Conservation (phyloP, 1,139 yeast species). For the Pichia sp. region DNA sequence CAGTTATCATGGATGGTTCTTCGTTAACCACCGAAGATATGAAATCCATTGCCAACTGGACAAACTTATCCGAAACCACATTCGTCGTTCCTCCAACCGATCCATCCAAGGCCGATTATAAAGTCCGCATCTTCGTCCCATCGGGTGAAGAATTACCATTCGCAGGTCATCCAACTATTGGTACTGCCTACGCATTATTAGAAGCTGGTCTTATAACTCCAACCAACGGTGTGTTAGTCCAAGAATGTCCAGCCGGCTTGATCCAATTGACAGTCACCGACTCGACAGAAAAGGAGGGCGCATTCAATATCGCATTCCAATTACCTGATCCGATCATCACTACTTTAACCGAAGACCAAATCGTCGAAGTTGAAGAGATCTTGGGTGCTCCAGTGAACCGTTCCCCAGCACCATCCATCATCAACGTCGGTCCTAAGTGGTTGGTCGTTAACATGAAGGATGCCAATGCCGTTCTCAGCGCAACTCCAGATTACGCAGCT, state of each 20-base stretch:
- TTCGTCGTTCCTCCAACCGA: conserved; percentile 42
- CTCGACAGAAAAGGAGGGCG: too few relatives aligned
- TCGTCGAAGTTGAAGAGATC: conserved; percentile 6
- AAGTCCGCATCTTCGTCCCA: conserved; percentile 48
- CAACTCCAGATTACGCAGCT: conserved; percentile 34
- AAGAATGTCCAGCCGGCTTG: conserved; percentile 46
- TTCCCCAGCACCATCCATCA: conserved; percentile 12
- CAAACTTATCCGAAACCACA: conserved; percentile 56
- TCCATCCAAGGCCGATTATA: conserved; percentile 39
- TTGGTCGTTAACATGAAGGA: conserved; percentile 34
- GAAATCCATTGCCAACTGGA: conserved; percentile 52
- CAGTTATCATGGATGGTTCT: conserved; percentile 30
- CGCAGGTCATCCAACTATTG: conserved; percentile 63
- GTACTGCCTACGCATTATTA: conserved; percentile 44
- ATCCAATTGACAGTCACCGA: conserved; percentile 23
- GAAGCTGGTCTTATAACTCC: conserved; percentile 34
- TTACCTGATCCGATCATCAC: conserved; percentile 8
- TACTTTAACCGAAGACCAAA: background rate
- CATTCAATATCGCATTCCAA: conserved; percentile 4
- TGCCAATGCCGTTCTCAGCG: conserved; percentile 34
- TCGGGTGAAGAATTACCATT: conserved; percentile 45
- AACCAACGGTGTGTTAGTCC: conserved; percentile 29
- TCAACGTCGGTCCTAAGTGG: conserved; percentile 45
- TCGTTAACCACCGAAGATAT: conserved; percentile 36
- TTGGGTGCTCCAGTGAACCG: conserved; percentile 21